A percentile compares a stretch with the other conserved stretches of the same genome.
phyloP scores from a whole-genome alignment of 176 grass and related monocot genomes.

The Rhynchospora tenuis region DNA sequence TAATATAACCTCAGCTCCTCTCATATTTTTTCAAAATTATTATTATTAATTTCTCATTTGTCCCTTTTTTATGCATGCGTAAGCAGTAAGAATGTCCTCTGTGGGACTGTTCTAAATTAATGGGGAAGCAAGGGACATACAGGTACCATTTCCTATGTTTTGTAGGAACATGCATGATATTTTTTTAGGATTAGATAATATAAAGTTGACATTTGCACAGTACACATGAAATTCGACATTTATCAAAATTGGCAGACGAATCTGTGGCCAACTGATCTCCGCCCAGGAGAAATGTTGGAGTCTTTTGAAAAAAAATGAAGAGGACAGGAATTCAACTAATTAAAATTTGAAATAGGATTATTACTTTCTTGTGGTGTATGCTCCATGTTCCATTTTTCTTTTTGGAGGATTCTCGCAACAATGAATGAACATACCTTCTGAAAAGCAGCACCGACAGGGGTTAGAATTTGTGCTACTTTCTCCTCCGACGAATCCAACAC shows the following conservation, averaged over 20 bases:
- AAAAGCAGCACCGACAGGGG: constrained; percentile 59
- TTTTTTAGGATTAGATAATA: background rate
- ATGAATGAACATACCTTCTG: constrained; percentile 52
- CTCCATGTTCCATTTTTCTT: background rate
- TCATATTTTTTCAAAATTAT: background rate
- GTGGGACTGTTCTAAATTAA: background rate
- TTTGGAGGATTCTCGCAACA: background rate
- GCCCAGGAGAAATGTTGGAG: background rate
- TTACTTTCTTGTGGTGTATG: background rate
- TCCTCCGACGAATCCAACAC: constrained; percentile 72
- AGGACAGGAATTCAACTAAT: background rate
- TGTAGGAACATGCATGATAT: background rate
- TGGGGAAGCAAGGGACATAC: background rate
- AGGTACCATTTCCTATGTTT: background rate
- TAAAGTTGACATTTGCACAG: background rate
- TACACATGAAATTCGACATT: background rate
- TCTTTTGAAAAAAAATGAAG: background rate
- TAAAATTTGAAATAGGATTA: constrained; percentile 3
- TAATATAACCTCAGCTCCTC: background rate
- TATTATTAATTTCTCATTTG: background rate
- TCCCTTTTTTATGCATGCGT: background rate
- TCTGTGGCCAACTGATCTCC: too few species aligned
- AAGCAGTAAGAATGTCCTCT: background rate
- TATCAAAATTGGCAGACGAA: too few species aligned
- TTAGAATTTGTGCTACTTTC: constrained; percentile 49